phyloP scores from a whole-genome alignment of 2,329 filamentous ascomycete species.

The Tympanopsis confertula region DNA sequence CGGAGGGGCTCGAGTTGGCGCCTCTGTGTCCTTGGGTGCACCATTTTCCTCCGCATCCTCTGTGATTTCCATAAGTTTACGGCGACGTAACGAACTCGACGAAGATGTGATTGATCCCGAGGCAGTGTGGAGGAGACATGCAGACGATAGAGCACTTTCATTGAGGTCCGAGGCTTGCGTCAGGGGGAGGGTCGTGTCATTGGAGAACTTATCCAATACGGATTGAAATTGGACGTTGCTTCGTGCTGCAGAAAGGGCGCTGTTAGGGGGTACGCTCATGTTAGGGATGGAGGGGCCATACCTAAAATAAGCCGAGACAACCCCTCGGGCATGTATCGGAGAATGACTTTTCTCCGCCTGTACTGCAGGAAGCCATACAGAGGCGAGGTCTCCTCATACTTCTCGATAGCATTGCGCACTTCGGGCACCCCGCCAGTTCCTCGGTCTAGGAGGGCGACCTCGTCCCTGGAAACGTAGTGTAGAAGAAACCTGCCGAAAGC shows the following conservation, averaged over 20 bases:
- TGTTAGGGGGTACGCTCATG: neutral
- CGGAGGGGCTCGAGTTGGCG: neutral
- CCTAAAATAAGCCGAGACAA: constrained; percentile 89
- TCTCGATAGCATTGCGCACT: constrained; percentile 64
- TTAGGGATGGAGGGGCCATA: constrained; percentile 22
- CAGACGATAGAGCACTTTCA: constrained; percentile 76
- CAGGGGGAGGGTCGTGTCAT: constrained; percentile 76
- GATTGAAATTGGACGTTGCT: constrained; percentile 64
- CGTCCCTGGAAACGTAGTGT: constrained; percentile 81
- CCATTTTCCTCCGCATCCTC: constrained; percentile 74
- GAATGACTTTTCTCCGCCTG: constrained; percentile 74
- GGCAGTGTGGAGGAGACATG: constrained; percentile 80
- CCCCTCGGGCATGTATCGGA: constrained; percentile 85
- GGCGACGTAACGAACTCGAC: constrained; percentile 64
- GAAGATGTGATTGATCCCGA: constrained; percentile 79
- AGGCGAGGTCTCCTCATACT: constrained; percentile 74
- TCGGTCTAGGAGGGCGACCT: constrained; percentile 64
- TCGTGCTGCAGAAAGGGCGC: constrained; percentile 46
- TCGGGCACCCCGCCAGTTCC: constrained; percentile 78
- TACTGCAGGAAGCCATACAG: constrained; percentile 88
- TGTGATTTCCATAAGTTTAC: constrained; percentile 80
- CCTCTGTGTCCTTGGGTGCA: neutral
- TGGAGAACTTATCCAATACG: constrained; percentile 61
- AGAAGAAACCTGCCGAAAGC: constrained; percentile 68
- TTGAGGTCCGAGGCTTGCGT: constrained; percentile 65